Evolutionary conservation across 1,284 basidiomycete genomes (phyloP).

Genomic region (Sporisorium reilianum): DNA sequence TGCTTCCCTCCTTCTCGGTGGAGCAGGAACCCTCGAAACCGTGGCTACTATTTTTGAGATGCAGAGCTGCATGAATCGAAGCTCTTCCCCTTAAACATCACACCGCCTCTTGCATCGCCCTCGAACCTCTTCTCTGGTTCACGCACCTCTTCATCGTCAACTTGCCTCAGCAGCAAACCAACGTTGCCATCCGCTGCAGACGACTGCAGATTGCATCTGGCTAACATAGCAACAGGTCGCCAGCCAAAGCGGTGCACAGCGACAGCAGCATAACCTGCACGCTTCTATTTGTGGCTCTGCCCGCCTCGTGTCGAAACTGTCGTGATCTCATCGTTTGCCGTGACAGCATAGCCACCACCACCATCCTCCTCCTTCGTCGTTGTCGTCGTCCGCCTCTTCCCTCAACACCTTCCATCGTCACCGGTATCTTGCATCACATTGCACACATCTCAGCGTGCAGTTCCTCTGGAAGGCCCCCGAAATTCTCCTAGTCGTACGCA

Average conservation of each 20-base stretch:
- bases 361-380: background rate
- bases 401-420: background rate
- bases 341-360: slow-evolving; percentile 26
- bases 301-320: slow-evolving; percentile 1
- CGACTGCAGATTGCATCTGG: background rate
- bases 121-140: background rate
- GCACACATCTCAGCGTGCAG: background rate
- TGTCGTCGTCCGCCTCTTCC: slow-evolving; percentile 11
- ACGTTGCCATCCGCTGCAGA: background rate
- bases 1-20: background rate
- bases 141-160: background rate
- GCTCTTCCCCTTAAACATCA: background rate
- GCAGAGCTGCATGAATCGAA: slow-evolving; percentile 3
- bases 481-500: background rate
- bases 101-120: background rate
- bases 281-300: slow-evolving; percentile 1
- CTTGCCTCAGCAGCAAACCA: too few species aligned
- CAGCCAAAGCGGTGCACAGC: background rate
- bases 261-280: too few species aligned
- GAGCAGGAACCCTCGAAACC: background rate
- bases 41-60: background rate
- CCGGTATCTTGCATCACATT: background rate
- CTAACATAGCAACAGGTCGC: background rate
- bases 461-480: too few species aligned
- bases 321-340: slow-evolving; percentile 31